Evolutionary conservation across 2,329 filamentous ascomycete genomes (phyloP).

Genomic region (Phyllosticta capitalensis): DNA sequence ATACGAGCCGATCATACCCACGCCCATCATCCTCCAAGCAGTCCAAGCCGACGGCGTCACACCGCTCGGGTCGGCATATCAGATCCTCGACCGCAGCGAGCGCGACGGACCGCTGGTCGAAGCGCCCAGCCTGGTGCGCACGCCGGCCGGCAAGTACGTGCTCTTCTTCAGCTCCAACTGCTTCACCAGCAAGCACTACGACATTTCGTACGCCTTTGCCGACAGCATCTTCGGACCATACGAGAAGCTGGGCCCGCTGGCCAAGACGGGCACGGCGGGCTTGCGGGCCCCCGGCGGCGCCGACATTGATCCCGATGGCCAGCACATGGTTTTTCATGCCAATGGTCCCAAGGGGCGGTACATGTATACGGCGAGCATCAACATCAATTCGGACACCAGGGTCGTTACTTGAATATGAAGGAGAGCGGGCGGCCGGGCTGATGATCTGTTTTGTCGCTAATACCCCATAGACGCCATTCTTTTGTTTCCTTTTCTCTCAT

Average conservation of each 20-base stretch:
- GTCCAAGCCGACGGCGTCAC: constrained; percentile 44
- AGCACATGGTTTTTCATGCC: constrained; percentile 10
- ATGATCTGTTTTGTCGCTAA: background rate
- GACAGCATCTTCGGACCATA: constrained; percentile 16
- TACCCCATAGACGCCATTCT: background rate
- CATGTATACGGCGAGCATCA: constrained; percentile 7
- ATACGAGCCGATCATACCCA: constrained; percentile 32
- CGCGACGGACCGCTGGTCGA: constrained; percentile 50
- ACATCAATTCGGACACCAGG: background rate
- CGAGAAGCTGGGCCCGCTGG: constrained; percentile 11
- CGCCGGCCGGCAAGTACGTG: constrained; percentile 43
- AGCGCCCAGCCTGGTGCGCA: constrained; percentile 47
- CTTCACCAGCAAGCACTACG: constrained; percentile 45
- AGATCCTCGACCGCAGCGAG: constrained; percentile 37
- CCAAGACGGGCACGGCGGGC: constrained; percentile 10
- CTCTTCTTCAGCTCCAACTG: constrained; percentile 56
- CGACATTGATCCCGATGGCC: constrained; percentile 5
- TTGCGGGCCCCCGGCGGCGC: constrained; percentile 14
- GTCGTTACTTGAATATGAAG: background rate
- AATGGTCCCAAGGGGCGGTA: background rate
- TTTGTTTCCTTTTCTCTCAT: too few relatives aligned
- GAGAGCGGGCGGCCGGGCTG: background rate
- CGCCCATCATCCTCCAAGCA: constrained; percentile 49
- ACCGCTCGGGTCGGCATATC: constrained; percentile 40
- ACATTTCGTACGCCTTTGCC: constrained; percentile 51